Conservation (phyloP, 2,329 filamentous ascomycete genomes). For the Magnaporthiopsis poae region DNA sequence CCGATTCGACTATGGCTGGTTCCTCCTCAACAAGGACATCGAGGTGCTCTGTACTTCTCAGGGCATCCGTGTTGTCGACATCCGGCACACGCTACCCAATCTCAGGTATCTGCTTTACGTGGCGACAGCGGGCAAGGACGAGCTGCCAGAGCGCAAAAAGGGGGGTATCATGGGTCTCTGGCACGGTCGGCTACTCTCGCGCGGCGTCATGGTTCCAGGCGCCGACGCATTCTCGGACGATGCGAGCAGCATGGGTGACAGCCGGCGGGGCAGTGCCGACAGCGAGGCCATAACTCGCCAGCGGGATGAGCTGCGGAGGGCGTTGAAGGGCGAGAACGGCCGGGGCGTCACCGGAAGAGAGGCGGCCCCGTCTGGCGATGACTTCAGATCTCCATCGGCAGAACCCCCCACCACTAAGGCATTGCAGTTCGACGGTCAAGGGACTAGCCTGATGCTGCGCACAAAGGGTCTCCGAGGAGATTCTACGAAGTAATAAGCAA, state of each 20-base stretch:
- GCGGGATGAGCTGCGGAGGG: conserved; percentile 31
- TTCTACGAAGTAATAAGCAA: conserved; percentile 14
- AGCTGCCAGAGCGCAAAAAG: conserved; percentile 51
- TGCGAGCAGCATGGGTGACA: conserved; percentile 28
- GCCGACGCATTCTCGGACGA: conserved; percentile 9
- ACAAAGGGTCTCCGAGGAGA: conserved; percentile 49
- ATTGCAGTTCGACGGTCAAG: conserved; percentile 37
- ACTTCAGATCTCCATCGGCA: too few species aligned
- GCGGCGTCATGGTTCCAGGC: conserved; percentile 13
- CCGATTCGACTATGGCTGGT: conserved; percentile 91
- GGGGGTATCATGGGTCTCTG: conserved; percentile 52
- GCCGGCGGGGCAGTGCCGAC: conserved; percentile 33
- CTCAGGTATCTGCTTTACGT: conserved; percentile 87
- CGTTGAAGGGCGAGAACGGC: conserved; percentile 19
- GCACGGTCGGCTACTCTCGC: conserved; percentile 35
- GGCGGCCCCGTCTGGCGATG: conserved; percentile 9
- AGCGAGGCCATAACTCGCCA: conserved; percentile 31
- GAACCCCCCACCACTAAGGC: conserved; percentile 16
- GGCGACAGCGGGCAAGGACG: conserved; percentile 64
- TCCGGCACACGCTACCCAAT: conserved; percentile 85
- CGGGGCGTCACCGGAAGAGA: conserved; percentile 11
- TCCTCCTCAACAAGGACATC: conserved; percentile 92
- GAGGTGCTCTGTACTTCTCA: conserved; percentile 58
- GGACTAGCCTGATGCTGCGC: conserved; percentile 39
- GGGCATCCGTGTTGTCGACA: conserved; percentile 73